Conservation (phyloP, 148 eudicot species). For the Rheum nobile region DNA sequence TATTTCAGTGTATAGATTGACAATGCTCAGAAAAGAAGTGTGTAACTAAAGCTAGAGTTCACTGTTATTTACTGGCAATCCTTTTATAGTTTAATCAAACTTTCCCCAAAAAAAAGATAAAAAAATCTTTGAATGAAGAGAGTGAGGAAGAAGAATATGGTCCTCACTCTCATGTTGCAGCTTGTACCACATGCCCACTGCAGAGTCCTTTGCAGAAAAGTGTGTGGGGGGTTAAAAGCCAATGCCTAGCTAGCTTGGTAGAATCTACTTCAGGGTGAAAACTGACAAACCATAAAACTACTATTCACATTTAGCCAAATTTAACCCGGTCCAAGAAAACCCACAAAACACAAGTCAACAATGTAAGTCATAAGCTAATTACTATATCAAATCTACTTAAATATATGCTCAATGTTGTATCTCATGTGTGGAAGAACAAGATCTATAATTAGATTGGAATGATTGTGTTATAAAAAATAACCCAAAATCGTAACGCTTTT, state of each 20-base stretch:
- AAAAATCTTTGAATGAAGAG: background rate
- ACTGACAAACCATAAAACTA: slow-evolving; percentile 8
- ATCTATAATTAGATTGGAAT: no score
- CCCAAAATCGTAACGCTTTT: no score
- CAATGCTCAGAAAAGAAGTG: background rate
- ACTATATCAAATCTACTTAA: no score
- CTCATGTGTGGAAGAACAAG: no score
- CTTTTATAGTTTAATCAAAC: background rate
- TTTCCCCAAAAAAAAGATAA: background rate
- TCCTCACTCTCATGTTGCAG: slow-evolving; percentile 8
- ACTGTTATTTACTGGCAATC: background rate
- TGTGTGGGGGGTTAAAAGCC: background rate
- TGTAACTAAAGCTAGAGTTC: background rate
- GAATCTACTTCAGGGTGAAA: slow-evolving; percentile 6
- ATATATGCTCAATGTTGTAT: no score
- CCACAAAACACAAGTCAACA: background rate
- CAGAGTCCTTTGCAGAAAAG: slow-evolving; percentile 1
- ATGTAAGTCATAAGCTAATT: no score
- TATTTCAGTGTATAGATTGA: background rate
- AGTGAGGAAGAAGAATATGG: background rate
- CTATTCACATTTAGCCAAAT: background rate
- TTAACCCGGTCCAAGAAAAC: background rate
- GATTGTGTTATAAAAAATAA: no score
- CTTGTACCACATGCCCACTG: slow-evolving; percentile 3
- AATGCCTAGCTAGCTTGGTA: background rate